phyloP scores from a whole-genome alignment of 192 early-diverging fungal species.

The Pilobolus umbonatus region DNA sequence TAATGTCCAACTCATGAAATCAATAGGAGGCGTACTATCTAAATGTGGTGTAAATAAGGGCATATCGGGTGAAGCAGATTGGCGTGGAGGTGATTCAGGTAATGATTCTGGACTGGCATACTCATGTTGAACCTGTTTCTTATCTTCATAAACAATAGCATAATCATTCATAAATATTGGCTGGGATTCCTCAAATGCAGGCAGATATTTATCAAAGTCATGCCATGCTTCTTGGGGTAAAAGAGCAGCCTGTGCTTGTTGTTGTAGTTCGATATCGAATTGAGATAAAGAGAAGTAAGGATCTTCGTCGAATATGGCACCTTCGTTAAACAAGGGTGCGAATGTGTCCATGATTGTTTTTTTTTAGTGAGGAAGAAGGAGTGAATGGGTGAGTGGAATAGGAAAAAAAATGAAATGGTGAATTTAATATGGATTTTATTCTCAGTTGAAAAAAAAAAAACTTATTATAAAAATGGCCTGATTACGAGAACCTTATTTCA shows the following conservation, averaged over 20 bases:
- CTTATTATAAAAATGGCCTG: neutral
- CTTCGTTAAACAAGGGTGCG: constrained; percentile 15
- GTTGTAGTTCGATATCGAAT: constrained; percentile 12
- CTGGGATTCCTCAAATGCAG: constrained; percentile 1
- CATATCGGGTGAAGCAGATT: neutral
- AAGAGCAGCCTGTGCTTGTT: constrained; percentile 16
- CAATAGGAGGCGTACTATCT: constrained; percentile 12
- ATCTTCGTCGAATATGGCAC: constrained; percentile 1
- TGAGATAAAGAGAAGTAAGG: constrained; percentile 14
- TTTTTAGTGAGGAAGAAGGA: constrained; percentile 2
- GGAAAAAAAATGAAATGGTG: no score
- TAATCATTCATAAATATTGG: constrained; percentile 7
- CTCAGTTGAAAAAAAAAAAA: neutral
- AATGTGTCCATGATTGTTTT: constrained; percentile 13
- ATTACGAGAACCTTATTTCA: no score
- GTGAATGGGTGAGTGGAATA: no score
- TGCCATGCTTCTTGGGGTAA: constrained; percentile 18
- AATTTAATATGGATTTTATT: neutral
- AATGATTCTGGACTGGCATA: constrained; percentile 17
- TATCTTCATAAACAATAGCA: neutral
- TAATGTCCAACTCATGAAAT: constrained; percentile 3
- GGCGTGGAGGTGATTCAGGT: constrained; percentile 4
- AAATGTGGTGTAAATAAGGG: neutral
- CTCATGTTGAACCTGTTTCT: constrained; percentile 1
- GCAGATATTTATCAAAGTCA: constrained; percentile 15